Evolutionary conservation across 192 early-diverging fungal species (phyloP), one percentile per base, ranked within the genome.

Genomic region (Coemansia sp.): DNA sequence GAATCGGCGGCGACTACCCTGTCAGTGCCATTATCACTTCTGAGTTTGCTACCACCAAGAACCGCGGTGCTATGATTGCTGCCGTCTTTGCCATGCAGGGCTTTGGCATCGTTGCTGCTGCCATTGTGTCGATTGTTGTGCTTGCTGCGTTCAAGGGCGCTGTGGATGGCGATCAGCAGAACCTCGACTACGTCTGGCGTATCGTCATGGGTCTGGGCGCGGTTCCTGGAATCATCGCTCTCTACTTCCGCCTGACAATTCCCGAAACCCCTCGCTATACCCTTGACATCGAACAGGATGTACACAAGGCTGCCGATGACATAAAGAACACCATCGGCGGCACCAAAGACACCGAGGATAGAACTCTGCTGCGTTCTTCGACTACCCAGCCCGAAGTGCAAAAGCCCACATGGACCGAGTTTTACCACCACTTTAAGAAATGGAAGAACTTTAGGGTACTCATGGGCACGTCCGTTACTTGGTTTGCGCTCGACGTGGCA

Each of bases 1-100:
- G 95, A 74, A 89, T 95, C 68, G 95, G 95, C 69, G 95, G 95
- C 70, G 94, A 97, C 81, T 97, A 97, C 76, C 95, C 95, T 8
- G 86, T 95, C 64, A 93, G 92, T 32, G 91, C 93, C 64, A 89
- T 94, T 59, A 94, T 97, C 75, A 94, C 94, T n/a, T 90, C 93
- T 53, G 95, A 97, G 84, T 95, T 93, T 74, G 89, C 94, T 45
- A 83, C 91, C 22, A 85, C 88, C 67, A 85, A 88, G 59, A 85
- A 89, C 74, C 90, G 95, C 62, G 95, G 95, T 61, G 91, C 90
- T 74, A 92, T 97, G 92, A 91, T 96, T 80, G 89, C 90, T 28
- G 88, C 90, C 41, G 94, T 95, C 34, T 97, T 95, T 83, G 91
- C 93, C 60, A 95, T 97, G 93, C 94, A 95, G 71, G 95, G 94